Percentiles rank a stretch among this genome's conserved stretches.
Evolutionary conservation across 106 monocot genomes (phyloP).

Genomic region (Dendrobium huoshanense): DNA sequence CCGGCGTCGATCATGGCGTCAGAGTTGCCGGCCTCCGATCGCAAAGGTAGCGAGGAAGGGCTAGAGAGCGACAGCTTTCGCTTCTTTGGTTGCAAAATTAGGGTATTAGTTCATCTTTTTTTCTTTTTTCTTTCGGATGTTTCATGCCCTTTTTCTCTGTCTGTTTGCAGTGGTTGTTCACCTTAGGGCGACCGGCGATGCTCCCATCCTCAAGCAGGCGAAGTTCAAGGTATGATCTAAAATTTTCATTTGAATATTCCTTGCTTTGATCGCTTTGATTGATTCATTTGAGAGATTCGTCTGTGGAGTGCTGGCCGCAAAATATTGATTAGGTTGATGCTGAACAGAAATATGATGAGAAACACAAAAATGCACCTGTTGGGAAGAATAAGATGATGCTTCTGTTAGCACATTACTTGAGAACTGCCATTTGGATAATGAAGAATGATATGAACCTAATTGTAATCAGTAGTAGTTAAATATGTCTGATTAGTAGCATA

Average conservation of each 20-base stretch:
- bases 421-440: too few relatives aligned
- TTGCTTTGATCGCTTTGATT: not conserved
- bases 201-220: constrained; percentile 89
- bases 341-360: too few relatives aligned
- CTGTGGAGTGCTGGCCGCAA: too few relatives aligned
- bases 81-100: not conserved
- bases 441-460: too few relatives aligned
- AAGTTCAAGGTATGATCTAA: constrained; percentile 64
- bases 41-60: constrained; percentile 34
- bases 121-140: not conserved
- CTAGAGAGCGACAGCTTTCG: not conserved
- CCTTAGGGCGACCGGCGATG: constrained; percentile 85
- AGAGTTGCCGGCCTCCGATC: constrained; percentile 30
- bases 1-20: constrained; percentile 17
- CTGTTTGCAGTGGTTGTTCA: constrained; percentile 71
- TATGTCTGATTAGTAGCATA: too few relatives aligned
- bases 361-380: too few relatives aligned
- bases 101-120: constrained; percentile 6
- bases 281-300: not conserved
- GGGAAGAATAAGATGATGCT: not conserved
- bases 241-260: not conserved
- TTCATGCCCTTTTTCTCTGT: not conserved
- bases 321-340: too few relatives aligned
- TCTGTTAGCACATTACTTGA: not conserved
- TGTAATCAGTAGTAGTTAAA: too few relatives aligned